phyloP scores from a whole-genome alignment of 2,329 filamentous ascomycete genomes.

The Daldinia sp. region DNA sequence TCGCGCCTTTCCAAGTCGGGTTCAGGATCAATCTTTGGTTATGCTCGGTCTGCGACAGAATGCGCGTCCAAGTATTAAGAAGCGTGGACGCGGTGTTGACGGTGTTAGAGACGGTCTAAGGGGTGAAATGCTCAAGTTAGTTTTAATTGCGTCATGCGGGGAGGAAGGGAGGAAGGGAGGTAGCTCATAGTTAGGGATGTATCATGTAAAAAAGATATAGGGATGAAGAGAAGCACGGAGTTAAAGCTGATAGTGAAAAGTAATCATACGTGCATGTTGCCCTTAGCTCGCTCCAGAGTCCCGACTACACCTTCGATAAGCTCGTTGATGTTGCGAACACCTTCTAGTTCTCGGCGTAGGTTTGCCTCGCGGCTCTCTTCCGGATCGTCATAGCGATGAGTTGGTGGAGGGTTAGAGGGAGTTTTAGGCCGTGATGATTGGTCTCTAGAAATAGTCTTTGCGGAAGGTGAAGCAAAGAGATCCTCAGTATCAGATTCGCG shows the following conservation, averaged over 20 bases:
- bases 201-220: background rate
- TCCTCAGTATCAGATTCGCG: constrained; percentile 58
- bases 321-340: constrained; percentile 84
- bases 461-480: constrained; percentile 56
- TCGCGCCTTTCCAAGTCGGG: constrained; percentile 87
- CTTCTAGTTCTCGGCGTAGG: constrained; percentile 81
- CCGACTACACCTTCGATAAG: constrained; percentile 82
- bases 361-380: constrained; percentile 76
- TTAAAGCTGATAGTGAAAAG: constrained; percentile 4
- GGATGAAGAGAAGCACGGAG: background rate
- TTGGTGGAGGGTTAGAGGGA: constrained; percentile 53
- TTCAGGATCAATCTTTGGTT: constrained; percentile 92
- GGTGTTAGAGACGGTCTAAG: constrained; percentile 81
- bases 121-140: constrained; percentile 21
- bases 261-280: constrained; percentile 75
- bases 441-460: constrained; percentile 44
- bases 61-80: constrained; percentile 94
- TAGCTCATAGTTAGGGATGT: background rate
- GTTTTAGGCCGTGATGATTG: constrained; percentile 58
- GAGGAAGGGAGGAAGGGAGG: background rate
- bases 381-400: constrained; percentile 52
- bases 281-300: constrained; percentile 74
- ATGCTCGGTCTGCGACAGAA: constrained; percentile 96
- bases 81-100: constrained; percentile 88
- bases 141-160: constrained; percentile 1